Conservation (phyloP, 495 filamentous ascomycete genomes). For the Daldinia vernicosa region DNA sequence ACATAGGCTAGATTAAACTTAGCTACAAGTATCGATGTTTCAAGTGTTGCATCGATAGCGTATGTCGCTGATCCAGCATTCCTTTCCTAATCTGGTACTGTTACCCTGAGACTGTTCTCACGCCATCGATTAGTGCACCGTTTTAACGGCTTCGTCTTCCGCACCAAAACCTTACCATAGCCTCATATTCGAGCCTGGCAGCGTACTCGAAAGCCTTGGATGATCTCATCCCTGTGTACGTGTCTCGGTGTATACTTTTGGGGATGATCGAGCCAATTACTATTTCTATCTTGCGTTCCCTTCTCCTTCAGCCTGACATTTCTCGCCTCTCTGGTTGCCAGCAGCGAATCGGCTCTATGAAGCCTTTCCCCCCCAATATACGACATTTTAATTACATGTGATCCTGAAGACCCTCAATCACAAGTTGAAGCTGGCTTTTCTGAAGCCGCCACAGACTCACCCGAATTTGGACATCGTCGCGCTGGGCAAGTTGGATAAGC, state of each 20-base stretch:
- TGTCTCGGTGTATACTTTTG: slow-evolving; percentile 2
- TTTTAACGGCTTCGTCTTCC: slow-evolving; percentile 34
- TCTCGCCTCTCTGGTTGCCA: slow-evolving; percentile 8
- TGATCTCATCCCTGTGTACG: slow-evolving; percentile 32
- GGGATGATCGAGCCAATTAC: slow-evolving; percentile 14
- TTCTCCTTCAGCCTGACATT: slow-evolving; percentile 14
- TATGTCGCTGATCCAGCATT: slow-evolving; percentile 32
- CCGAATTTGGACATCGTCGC: slow-evolving; percentile 4
- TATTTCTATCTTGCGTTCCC: slow-evolving; percentile 19
- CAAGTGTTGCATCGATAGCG: slow-evolving; percentile 35
- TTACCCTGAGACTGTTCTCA: slow-evolving; percentile 28
- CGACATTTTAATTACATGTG: slow-evolving; percentile 19
- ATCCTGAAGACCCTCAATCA: slow-evolving; percentile 7
- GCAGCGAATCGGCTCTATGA: slow-evolving; percentile 15
- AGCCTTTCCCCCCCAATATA: slow-evolving; percentile 21
- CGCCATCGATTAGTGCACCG: slow-evolving; percentile 25
- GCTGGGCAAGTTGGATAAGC: neutral
- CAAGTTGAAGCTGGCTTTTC: slow-evolving; percentile 12
- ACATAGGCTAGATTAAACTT: slow-evolving; percentile 37
- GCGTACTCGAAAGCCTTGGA: slow-evolving; percentile 12
- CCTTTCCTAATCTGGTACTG: slow-evolving; percentile 15
- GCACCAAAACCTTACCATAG: slow-evolving; percentile 25
- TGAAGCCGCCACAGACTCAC: slow-evolving; percentile 5
- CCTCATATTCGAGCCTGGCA: slow-evolving; percentile 26
- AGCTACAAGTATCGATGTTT: slow-evolving; percentile 18